These are phyloP conservation scores for Hypoxylon sp. DNA, from an alignment of 2,329 filamentous ascomycete species.

Conservation along the genomic window DNA sequence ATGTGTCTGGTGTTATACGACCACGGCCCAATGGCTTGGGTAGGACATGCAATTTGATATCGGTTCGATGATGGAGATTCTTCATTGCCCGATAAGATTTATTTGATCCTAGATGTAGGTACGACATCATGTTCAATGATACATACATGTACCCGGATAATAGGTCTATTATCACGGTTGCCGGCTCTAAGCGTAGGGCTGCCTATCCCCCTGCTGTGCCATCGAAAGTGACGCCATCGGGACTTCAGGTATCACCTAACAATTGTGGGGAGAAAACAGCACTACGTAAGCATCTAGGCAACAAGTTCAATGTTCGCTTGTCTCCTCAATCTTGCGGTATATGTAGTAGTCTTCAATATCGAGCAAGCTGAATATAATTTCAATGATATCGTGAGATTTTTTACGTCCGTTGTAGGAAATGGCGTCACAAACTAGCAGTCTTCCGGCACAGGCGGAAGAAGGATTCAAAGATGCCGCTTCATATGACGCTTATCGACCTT, in stretches of 20 bases:
- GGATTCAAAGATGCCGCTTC: slow-evolving; percentile 74
- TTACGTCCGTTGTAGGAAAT: slow-evolving; percentile 26
- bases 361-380: neutral
- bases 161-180: slow-evolving; percentile 4
- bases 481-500: slow-evolving; percentile 78
- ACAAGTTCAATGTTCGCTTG: neutral
- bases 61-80: neutral
- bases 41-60: slow-evolving; percentile 6
- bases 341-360: neutral
- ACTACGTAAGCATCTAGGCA: slow-evolving; percentile 2
- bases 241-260: slow-evolving; percentile 5
- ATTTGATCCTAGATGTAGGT: neutral
- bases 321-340: slow-evolving; percentile 1
- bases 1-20: neutral
- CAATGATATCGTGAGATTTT: neutral
- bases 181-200: slow-evolving; percentile 20
- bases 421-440: slow-evolving; percentile 37
- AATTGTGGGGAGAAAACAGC: slow-evolving; percentile 18
- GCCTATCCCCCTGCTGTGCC: slow-evolving; percentile 8
- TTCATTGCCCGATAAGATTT: neutral
- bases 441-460: slow-evolving; percentile 61
- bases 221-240: slow-evolving; percentile 32
- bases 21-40: slow-evolving; percentile 17
- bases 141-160: slow-evolving; percentile 11
- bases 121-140: neutral